A percentile compares a stretch with the other conserved stretches of the same genome.
Conservation (phyloP, 495 filamentous ascomycete species). For the Lasiosphaeria hispida region DNA sequence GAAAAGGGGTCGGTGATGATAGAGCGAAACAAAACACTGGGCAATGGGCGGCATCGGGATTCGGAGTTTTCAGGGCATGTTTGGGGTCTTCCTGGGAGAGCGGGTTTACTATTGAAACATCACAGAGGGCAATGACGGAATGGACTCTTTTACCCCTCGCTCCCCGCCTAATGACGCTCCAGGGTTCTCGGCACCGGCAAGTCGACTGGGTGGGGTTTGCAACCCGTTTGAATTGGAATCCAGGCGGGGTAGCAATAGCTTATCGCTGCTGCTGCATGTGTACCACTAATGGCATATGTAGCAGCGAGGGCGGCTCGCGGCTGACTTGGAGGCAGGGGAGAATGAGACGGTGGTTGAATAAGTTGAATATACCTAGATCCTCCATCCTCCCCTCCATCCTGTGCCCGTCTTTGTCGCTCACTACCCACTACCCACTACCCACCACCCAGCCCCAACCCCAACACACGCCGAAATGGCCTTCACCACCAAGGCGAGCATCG, state of each 20-base stretch:
- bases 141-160: constrained; percentile 10
- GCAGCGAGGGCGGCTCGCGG: no score
- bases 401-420: not conserved
- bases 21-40: not conserved
- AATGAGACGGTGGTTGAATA: no score
- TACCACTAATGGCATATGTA: no score
- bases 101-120: not conserved
- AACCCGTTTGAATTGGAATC: not conserved
- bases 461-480: constrained; percentile 60
- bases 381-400: not conserved
- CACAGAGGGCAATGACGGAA: not conserved
- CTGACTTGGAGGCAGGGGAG: no score
- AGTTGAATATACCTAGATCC: not conserved
- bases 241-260: constrained; percentile 8
- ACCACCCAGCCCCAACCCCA: constrained; percentile 1
- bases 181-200: constrained; percentile 4
- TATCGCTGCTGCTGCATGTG: no score
- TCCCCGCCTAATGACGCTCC: constrained; percentile 5
- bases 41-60: constrained; percentile 13
- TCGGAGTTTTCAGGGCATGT: constrained; percentile 8
- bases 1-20: not conserved
- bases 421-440: not conserved
- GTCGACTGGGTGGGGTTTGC: not conserved
- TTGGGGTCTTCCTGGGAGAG: not conserved
- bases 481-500: constrained; percentile 83